phyloP scores from a whole-genome alignment of 306 rosid genomes.

The Vigna angularis region DNA sequence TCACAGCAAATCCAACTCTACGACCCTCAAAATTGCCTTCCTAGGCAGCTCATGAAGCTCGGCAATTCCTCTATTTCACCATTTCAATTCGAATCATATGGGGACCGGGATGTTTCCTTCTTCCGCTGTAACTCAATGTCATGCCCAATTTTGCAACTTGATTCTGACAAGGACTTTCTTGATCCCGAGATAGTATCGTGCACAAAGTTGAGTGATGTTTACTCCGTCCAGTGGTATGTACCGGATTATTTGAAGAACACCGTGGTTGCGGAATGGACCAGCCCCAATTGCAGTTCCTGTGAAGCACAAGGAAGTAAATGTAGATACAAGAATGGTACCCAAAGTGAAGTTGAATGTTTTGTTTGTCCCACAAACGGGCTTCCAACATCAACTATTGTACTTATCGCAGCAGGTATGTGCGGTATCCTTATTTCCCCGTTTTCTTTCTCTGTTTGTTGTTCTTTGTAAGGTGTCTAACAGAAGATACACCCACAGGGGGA shows the following conservation, averaged over 20 bases:
- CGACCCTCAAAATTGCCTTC: background rate
- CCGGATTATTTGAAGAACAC: background rate
- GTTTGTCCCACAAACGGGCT: background rate
- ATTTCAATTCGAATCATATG: background rate
- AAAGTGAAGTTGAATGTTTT: background rate
- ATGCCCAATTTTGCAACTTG: background rate
- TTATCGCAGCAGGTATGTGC: background rate
- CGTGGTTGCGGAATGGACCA: background rate
- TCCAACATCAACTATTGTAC: background rate
- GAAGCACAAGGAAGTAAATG: background rate
- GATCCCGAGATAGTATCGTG: background rate
- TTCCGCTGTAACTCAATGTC: background rate
- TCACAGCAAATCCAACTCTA: background rate
- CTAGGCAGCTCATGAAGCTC: background rate
- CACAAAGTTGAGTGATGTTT: background rate
- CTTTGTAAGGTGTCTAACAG: background rate
- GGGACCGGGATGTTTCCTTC: background rate
- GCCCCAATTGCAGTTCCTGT: background rate
- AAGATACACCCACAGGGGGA: background rate
- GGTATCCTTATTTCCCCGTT: background rate
- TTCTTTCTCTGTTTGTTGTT: background rate
- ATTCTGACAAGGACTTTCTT: background rate
- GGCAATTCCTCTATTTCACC: background rate
- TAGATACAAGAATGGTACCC: background rate
- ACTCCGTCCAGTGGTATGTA: background rate